Evolutionary conservation across 2,329 filamentous ascomycete genomes (phyloP).

Genomic region (Pyricularia sp.): DNA sequence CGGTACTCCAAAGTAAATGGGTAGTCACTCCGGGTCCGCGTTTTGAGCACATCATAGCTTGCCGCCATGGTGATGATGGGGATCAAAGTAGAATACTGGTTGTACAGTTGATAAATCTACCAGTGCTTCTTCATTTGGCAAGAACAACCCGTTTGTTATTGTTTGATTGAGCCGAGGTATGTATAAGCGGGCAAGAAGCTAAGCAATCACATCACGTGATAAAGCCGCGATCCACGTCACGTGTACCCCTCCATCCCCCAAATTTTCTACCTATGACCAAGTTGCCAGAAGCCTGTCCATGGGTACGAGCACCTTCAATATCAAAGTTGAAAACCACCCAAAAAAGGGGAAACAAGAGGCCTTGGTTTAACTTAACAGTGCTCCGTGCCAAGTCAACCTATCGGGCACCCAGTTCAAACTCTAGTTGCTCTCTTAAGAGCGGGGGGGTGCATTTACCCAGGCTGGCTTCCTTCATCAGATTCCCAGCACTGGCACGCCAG

Average conservation of each 20-base stretch:
- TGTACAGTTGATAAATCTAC: neutral
- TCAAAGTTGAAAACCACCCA: neutral
- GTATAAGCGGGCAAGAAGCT: no score
- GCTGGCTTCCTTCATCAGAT: neutral
- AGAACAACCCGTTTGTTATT: neutral
- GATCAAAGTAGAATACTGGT: neutral
- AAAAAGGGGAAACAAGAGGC: no score
- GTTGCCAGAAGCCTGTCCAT: neutral
- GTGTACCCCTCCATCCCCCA: neutral
- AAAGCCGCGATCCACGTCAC: neutral
- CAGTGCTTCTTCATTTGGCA: neutral
- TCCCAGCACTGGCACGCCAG: neutral
- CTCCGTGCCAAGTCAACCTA: no score
- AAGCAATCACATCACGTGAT: neutral
- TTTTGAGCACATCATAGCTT: slow-evolving; percentile 38
- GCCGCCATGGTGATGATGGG: slow-evolving; percentile 17
- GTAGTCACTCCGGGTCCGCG: slow-evolving; percentile 63
- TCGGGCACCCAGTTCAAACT: no score
- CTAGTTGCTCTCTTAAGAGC: neutral
- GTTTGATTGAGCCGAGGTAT: neutral
- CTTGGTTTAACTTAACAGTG: no score
- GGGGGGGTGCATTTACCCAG: neutral
- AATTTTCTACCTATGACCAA: neutral
- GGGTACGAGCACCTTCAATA: neutral
- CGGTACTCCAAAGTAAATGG: slow-evolving; percentile 71